A percentile compares a stretch with the other conserved stretches of the same genome.
Conservation (phyloP, 805 yeast genomes). For the Millerago galiae region DNA sequence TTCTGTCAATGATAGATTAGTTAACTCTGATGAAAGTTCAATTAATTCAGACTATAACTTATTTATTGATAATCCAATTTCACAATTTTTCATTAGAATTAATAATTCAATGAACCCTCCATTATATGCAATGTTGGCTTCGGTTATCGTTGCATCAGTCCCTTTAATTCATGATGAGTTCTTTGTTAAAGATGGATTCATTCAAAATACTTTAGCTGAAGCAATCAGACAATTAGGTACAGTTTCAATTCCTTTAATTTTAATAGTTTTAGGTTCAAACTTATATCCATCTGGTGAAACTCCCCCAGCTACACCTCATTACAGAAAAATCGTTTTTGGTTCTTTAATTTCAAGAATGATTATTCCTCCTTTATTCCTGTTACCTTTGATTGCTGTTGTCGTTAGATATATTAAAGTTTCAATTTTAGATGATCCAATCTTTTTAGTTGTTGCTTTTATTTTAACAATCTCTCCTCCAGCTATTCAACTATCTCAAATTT, state of each 20-base stretch:
- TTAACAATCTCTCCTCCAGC: constrained; percentile 80
- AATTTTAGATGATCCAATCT: constrained; percentile 76
- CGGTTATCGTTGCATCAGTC: constrained; percentile 64
- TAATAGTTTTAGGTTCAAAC: constrained; percentile 75
- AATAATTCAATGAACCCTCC: constrained; percentile 71
- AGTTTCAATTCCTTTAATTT: constrained; percentile 71
- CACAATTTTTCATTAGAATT: constrained; percentile 17
- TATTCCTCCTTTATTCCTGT: constrained; percentile 58
- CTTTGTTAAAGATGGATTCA: constrained; percentile 52
- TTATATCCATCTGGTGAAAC: constrained; percentile 61
- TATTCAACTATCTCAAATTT: constrained; percentile 74
- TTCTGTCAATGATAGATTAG: constrained; percentile 7
- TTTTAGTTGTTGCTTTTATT: constrained; percentile 67
- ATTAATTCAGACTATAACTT: too few species aligned
- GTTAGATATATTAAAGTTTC: constrained; percentile 62
- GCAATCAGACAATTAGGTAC: constrained; percentile 63
- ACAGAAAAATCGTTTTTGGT: constrained; percentile 57
- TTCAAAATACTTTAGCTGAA: constrained; percentile 57
- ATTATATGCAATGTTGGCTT: constrained; percentile 64
- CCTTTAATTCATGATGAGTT: constrained; percentile 51
- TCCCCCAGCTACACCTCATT: constrained; percentile 59
- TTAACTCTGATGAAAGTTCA: constrained; percentile 1
- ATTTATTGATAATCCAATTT: neutral
- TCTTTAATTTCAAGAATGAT: constrained; percentile 75
- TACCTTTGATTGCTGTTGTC: constrained; percentile 59